These are phyloP conservation scores for Sphaerulina populicola DNA, from an alignment of 2,329 filamentous ascomycete genomes.

Conservation along the genomic window DNA sequence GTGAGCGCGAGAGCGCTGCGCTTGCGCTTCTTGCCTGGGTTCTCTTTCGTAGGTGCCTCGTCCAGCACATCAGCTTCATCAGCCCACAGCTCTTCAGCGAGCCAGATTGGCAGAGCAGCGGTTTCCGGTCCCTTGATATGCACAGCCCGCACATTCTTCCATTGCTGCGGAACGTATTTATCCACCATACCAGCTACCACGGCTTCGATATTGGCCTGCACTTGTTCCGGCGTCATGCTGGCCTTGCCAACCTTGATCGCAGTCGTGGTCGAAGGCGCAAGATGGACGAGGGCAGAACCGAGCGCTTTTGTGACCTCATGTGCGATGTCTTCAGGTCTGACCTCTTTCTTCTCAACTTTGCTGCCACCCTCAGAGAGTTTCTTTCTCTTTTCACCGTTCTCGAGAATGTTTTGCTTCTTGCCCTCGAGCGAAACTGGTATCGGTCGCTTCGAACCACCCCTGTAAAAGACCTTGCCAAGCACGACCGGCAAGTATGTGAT, in stretches of 20 bases:
- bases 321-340: conserved; percentile 58
- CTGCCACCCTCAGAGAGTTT: conserved; percentile 36
- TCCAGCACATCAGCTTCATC: conserved; percentile 65
- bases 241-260: conserved; percentile 71
- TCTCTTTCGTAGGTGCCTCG: conserved; percentile 35
- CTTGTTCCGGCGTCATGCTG: conserved; percentile 62
- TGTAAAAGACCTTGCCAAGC: conserved; percentile 90
- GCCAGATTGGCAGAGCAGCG: conserved; percentile 84
- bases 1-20: conserved; percentile 23
- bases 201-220: conserved; percentile 71
- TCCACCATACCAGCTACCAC: conserved; percentile 63
- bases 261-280: conserved; percentile 70
- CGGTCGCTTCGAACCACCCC: conserved; percentile 71
- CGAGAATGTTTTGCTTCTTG: conserved; percentile 39
- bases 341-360: conserved; percentile 40
- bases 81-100: conserved; percentile 84
- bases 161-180: conserved; percentile 75
- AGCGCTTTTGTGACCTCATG: conserved; percentile 74
- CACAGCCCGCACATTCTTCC: conserved; percentile 74
- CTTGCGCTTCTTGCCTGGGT: conserved; percentile 32
- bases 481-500: conserved; percentile 61
- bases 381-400: conserved; percentile 46
- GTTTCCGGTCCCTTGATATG: conserved; percentile 89
- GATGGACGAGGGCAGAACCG: conserved; percentile 66
- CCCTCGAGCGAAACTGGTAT: conserved; percentile 69